Evolutionary conservation across 345 rosid genomes (phyloP).

Genomic region (Hibiscus mutabilis): DNA sequence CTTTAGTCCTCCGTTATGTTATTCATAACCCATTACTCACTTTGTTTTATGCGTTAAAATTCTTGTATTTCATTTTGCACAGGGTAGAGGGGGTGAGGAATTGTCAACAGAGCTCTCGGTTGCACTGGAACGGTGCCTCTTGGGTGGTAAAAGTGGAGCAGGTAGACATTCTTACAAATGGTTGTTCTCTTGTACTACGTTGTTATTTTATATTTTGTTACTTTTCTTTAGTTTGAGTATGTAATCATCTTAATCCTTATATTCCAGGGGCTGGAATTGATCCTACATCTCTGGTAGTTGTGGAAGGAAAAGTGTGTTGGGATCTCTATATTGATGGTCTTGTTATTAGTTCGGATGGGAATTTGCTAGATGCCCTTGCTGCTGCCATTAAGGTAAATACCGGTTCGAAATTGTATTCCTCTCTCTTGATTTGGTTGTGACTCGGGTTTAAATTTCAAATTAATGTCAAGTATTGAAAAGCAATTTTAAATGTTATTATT

Average conservation of each 20-base stretch:
- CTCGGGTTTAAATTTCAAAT: neutral
- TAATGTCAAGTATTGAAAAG: neutral
- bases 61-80: constrained; percentile 9
- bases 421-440: neutral
- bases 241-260: constrained; percentile 10
- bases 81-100: constrained; percentile 97
- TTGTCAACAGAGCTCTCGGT: constrained; percentile 71
- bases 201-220: neutral
- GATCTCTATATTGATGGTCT: constrained; percentile 86
- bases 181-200: neutral
- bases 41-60: neutral
- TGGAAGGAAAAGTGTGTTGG: constrained; percentile 86
- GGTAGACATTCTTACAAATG: constrained; percentile 31
- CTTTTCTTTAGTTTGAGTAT: constrained; percentile 9
- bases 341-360: constrained; percentile 82
- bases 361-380: constrained; percentile 69
- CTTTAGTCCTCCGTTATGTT: neutral
- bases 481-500: neutral
- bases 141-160: constrained; percentile 90
- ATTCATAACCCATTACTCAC: neutral
- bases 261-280: constrained; percentile 76
- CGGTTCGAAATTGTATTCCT: neutral
- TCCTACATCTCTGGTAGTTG: constrained; percentile 61
- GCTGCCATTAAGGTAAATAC: constrained; percentile 79
- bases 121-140: constrained; percentile 65